These are phyloP conservation scores for Amphibolis antarctica DNA, from an alignment of 106 monocot species.

Conservation along the genomic window DNA sequence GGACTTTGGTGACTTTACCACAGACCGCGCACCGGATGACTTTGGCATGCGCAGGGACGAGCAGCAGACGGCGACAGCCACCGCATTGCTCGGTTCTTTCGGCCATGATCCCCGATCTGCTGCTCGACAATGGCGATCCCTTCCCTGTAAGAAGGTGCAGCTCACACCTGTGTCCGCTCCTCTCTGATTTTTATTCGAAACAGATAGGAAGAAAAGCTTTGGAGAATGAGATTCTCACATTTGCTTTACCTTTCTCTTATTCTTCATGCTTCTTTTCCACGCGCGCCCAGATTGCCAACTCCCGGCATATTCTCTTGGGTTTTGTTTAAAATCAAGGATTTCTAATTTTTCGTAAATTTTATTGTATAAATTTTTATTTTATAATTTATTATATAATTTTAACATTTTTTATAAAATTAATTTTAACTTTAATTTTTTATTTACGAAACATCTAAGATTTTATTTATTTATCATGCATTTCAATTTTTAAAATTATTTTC, in stretches of 20 bases:
- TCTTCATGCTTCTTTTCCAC: not conserved
- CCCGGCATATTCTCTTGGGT: too few relatives aligned
- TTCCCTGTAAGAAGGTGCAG: not conserved
- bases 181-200: slow-evolving; percentile 1
- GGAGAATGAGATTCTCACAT: slow-evolving; percentile 1
- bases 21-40: slow-evolving; percentile 28
- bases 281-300: too few relatives aligned
- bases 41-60: slow-evolving; percentile 10
- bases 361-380: too few relatives aligned
- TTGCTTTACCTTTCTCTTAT: slow-evolving; percentile 2
- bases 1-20: slow-evolving; percentile 9
- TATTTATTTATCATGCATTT: too few relatives aligned
- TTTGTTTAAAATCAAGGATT: too few relatives aligned
- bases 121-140: not conserved
- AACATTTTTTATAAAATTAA: too few relatives aligned
- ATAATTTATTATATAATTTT: too few relatives aligned
- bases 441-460: too few relatives aligned
- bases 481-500: too few relatives aligned
- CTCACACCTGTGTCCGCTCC: not conserved
- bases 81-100: slow-evolving; percentile 12
- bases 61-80: slow-evolving; percentile 14
- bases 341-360: too few relatives aligned
- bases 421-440: too few relatives aligned
- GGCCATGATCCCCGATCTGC: slow-evolving; percentile 2
- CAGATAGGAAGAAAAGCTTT: not conserved